A percentile compares a stretch with the other conserved stretches of the same genome.
Evolutionary conservation across 345 rosid species (phyloP).

Genomic region (Hypericum androsaemum): DNA sequence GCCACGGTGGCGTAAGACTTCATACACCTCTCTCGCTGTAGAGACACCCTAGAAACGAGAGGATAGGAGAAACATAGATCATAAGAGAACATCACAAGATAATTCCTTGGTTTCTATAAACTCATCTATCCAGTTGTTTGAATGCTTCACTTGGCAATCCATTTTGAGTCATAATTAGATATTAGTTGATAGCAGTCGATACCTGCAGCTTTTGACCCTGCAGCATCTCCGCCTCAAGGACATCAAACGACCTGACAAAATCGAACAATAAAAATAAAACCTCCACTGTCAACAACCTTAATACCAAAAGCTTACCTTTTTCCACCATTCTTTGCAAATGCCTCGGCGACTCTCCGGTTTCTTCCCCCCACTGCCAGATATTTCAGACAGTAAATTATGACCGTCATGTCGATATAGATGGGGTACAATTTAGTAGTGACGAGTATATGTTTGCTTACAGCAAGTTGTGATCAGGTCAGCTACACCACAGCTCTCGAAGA

Average conservation of each 20-base stretch:
- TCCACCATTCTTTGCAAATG: slow-evolving; percentile 72
- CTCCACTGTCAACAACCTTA: too few relatives aligned
- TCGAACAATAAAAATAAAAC: not conserved
- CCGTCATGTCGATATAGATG: not conserved
- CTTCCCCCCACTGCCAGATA: slow-evolving; percentile 70
- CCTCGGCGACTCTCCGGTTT: slow-evolving; percentile 86
- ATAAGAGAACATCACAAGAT: too few relatives aligned
- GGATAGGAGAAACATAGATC: not conserved
- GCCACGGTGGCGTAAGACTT: slow-evolving; percentile 62
- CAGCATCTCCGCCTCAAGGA: slow-evolving; percentile 88
- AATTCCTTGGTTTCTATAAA: not conserved
- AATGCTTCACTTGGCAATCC: too few relatives aligned
- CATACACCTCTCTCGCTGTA: slow-evolving; percentile 81
- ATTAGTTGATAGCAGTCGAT: slow-evolving; percentile 6
- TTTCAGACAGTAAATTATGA: slow-evolving; percentile 1
- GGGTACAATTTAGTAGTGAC: slow-evolving; percentile 6
- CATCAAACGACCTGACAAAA: slow-evolving; percentile 73
- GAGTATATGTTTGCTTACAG: slow-evolving; percentile 40
- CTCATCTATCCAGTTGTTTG: not conserved
- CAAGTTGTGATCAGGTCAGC: slow-evolving; percentile 92
- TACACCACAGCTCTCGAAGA: slow-evolving; percentile 94
- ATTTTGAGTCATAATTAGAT: not conserved
- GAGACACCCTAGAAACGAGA: slow-evolving; percentile 57
- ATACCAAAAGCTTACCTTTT: slow-evolving; percentile 41
- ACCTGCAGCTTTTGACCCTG: slow-evolving; percentile 97